phyloP scores from a whole-genome alignment of 1,284 basidiomycete genomes.

The Cutaneotrichosporon sp. region DNA sequence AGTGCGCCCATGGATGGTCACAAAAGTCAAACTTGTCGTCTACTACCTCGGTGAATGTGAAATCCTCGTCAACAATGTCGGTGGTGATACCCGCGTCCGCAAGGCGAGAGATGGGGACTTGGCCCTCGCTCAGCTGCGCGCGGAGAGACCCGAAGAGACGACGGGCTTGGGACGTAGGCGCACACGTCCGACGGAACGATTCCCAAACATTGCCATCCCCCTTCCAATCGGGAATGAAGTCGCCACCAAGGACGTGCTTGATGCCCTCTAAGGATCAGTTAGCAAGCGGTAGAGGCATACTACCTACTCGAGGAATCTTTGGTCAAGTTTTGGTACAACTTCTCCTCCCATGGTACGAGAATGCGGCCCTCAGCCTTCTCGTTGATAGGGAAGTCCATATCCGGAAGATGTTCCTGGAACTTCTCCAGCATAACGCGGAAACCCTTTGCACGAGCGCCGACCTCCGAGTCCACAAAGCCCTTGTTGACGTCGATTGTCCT shows the following conservation, averaged over 20 bases:
- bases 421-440: conserved; percentile 68
- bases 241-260: conserved; percentile 59
- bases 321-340: conserved; percentile 64
- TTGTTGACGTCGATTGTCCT: conserved; percentile 61
- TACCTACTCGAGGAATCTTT: conserved; percentile 47
- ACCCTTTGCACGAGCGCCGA: conserved; percentile 68
- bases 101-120: conserved; percentile 46
- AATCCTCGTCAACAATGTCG: conserved; percentile 54
- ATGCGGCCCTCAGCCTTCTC: conserved; percentile 86
- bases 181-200: conserved; percentile 80
- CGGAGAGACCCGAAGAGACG: conserved; percentile 70
- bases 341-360: conserved; percentile 79
- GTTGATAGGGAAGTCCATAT: conserved; percentile 89
- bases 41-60: conserved; percentile 58
- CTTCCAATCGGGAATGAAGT: conserved; percentile 77
- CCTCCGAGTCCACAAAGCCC: conserved; percentile 61
- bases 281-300: neutral
- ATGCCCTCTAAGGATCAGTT: conserved; percentile 54
- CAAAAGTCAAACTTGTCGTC: conserved; percentile 73
- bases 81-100: conserved; percentile 48
- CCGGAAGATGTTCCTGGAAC: conserved; percentile 69
- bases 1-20: conserved; percentile 70
- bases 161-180: conserved; percentile 70
- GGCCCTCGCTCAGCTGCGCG: conserved; percentile 51
- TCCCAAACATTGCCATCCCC: conserved; percentile 85